Evolutionary conservation across 306 rosid genomes (phyloP).

Genomic region (Senna siamea): DNA sequence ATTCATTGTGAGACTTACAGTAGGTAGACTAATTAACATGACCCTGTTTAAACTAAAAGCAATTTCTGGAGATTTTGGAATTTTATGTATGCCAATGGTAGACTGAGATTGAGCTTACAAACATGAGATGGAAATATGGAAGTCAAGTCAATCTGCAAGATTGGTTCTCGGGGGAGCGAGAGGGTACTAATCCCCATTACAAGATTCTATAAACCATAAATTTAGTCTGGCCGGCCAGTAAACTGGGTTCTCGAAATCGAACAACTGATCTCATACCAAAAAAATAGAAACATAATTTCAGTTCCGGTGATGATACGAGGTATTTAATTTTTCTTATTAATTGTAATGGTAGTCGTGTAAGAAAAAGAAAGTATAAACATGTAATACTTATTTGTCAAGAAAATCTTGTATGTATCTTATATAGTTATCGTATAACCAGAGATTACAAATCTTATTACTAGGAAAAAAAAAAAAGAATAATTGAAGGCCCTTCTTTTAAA

Average conservation of each 20-base stretch:
- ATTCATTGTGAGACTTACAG: slow-evolving; percentile 52
- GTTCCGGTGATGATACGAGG: not conserved
- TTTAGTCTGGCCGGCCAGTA: not conserved
- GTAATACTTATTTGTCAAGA: no score
- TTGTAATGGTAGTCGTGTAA: no score
- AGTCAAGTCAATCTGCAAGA: not conserved
- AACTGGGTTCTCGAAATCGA: slow-evolving; percentile 3
- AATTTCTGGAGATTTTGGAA: slow-evolving; percentile 36
- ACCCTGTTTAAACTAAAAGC: slow-evolving; percentile 29
- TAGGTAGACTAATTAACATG: slow-evolving; percentile 31
- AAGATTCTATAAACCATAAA: no score
- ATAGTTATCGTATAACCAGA: no score
- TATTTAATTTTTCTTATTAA: not conserved
- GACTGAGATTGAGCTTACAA: slow-evolving; percentile 19
- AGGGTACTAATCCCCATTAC: no score
- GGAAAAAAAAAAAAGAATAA: no score
- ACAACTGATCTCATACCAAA: not conserved
- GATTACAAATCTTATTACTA: not conserved
- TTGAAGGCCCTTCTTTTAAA: no score
- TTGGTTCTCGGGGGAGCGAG: slow-evolving; percentile 25
- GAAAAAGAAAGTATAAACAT: no score
- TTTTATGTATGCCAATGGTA: slow-evolving; percentile 32
- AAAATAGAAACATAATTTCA: not conserved
- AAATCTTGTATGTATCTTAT: no score
- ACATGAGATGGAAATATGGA: slow-evolving; percentile 1